phyloP scores from a whole-genome alignment of 805 yeast genomes.

The Myxozyma nipponensis region DNA sequence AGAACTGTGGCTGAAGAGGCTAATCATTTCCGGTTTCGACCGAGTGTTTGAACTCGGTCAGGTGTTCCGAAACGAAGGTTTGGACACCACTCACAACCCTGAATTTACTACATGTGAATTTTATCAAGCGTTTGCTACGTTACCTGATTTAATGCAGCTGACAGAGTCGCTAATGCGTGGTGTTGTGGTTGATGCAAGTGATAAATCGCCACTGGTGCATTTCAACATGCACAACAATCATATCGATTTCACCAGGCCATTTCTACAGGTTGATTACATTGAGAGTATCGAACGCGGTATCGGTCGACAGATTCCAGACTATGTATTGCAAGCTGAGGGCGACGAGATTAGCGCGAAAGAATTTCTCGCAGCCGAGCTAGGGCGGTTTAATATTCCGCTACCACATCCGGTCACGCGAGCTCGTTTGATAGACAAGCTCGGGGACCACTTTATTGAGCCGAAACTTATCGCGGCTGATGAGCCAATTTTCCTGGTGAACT shows the following conservation, averaged over 20 bases:
- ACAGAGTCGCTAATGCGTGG: constrained; percentile 56
- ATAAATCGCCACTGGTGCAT: constrained; percentile 3
- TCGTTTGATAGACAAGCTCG: constrained; percentile 61
- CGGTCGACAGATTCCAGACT: constrained; percentile 47
- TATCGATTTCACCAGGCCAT: constrained; percentile 27
- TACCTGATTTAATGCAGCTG: constrained; percentile 61
- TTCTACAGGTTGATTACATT: constrained; percentile 58
- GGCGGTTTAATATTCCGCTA: constrained; percentile 37
- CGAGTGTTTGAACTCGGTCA: constrained; percentile 82
- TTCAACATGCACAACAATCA: background rate
- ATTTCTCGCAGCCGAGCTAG: constrained; percentile 43
- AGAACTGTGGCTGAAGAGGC: constrained; percentile 84
- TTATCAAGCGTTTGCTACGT: constrained; percentile 65
- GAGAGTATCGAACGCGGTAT: constrained; percentile 56
- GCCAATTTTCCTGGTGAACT: constrained; percentile 76
- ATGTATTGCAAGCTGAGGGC: constrained; percentile 1
- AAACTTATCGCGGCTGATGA: constrained; percentile 40
- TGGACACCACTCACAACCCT: constrained; percentile 90
- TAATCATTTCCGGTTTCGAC: constrained; percentile 81
- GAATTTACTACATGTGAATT: constrained; percentile 91
- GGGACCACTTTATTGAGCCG: constrained; percentile 62
- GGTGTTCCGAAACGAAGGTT: constrained; percentile 86
- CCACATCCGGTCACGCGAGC: constrained; percentile 43
- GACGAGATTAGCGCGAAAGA: constrained; percentile 39
- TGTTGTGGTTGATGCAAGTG: constrained; percentile 35